Evolutionary conservation across 1,284 basidiomycete genomes (phyloP).

Genomic region (Mycena sp.): DNA sequence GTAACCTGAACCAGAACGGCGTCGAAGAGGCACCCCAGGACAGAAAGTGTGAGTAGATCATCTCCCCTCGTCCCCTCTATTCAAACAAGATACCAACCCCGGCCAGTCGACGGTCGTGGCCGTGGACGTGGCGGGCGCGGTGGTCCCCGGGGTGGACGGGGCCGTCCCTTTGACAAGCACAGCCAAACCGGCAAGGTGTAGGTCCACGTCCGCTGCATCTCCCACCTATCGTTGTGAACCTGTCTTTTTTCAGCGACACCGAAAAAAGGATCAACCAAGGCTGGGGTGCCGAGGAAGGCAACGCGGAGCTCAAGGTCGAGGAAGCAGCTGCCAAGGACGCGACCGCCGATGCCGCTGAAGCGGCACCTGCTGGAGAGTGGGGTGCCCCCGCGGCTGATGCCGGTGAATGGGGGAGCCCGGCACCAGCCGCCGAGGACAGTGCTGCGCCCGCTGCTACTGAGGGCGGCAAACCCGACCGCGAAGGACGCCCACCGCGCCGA

Average conservation of each 20-base stretch:
- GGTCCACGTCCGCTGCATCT: constrained; percentile 38
- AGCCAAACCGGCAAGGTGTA: constrained; percentile 84
- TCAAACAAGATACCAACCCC: constrained; percentile 28
- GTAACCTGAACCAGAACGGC: constrained; percentile 45
- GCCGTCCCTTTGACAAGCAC: constrained; percentile 83
- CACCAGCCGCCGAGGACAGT: constrained; percentile 41
- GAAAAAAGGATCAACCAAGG: constrained; percentile 93
- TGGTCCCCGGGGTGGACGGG: constrained; percentile 56
- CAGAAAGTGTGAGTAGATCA: constrained; percentile 61
- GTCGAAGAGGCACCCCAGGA: constrained; percentile 59
- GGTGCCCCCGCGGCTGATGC: constrained; percentile 28
- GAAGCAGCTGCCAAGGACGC: constrained; percentile 71
- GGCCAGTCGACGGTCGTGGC: constrained; percentile 58
- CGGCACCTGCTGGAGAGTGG: constrained; percentile 47
- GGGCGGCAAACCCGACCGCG: constrained; percentile 49
- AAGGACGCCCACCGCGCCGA: constrained; percentile 53
- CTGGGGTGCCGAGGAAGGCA: constrained; percentile 91
- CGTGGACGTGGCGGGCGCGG: constrained; percentile 33
- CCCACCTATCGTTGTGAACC: constrained; percentile 18
- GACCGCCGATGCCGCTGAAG: constrained; percentile 52
- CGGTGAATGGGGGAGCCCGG: constrained; percentile 37
- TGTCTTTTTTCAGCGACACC: constrained; percentile 68
- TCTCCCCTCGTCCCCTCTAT: constrained; percentile 18
- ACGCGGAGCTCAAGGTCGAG: constrained; percentile 81
- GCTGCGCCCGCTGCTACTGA: constrained; percentile 21